phyloP scores from a whole-genome alignment of 2,329 filamentous ascomycete species.

The Aspergillus melleus region DNA sequence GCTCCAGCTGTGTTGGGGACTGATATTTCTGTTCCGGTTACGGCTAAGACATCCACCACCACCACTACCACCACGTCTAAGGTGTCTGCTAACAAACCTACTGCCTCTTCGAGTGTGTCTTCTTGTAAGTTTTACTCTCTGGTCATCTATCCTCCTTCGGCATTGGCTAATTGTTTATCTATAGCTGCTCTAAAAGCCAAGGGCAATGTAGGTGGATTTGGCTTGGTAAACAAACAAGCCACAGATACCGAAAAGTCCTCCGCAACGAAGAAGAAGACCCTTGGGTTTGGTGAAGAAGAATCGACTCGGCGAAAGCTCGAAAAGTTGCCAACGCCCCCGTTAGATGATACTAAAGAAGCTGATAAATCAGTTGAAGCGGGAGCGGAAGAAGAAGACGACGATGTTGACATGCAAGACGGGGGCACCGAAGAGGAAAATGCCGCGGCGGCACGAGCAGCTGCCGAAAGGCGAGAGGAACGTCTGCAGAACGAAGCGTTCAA shows the following conservation, averaged over 20 bases:
- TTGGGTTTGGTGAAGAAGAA: constrained; percentile 87
- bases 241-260: constrained; percentile 66
- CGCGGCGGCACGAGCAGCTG: constrained; percentile 79
- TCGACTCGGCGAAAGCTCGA: constrained; percentile 83
- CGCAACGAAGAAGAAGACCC: constrained; percentile 65
- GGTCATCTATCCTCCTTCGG: constrained; percentile 1
- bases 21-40: constrained; percentile 53
- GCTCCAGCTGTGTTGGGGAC: constrained; percentile 57
- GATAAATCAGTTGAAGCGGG: constrained; percentile 52
- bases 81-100: constrained; percentile 45
- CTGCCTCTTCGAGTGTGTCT: constrained; percentile 42
- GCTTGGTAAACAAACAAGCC: constrained; percentile 68
- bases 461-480: constrained; percentile 77
- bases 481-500: constrained; percentile 47
- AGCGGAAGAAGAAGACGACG: constrained; percentile 66
- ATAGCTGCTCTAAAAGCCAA: constrained; percentile 62
- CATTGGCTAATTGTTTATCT: constrained; percentile 16
- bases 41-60: constrained; percentile 47
- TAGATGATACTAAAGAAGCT: constrained; percentile 61
- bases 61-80: constrained; percentile 37
- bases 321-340: constrained; percentile 76
- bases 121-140: constrained; percentile 35
- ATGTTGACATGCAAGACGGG: constrained; percentile 73
- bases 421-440: constrained; percentile 85
- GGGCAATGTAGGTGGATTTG: constrained; percentile 79